phyloP scores from a whole-genome alignment of 2,329 filamentous ascomycete species.

The Metarhizium album region DNA sequence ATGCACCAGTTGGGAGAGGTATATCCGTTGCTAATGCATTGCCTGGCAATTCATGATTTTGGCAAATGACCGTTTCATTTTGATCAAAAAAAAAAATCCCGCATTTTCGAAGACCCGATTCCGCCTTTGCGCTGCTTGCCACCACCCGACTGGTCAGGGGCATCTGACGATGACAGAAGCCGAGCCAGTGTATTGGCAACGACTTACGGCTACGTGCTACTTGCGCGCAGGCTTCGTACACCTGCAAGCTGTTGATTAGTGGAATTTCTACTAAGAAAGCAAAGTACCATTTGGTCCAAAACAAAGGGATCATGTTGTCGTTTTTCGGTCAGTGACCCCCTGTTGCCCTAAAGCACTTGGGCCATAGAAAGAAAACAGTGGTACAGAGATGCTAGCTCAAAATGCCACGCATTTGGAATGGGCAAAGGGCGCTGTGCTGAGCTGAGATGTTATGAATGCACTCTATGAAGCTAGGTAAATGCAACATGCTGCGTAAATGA shows the following conservation, averaged over 20 bases:
- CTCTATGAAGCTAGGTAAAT: not conserved
- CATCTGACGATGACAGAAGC: not conserved
- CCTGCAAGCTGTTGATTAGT: not conserved
- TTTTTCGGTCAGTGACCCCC: not conserved
- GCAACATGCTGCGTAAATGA: not conserved
- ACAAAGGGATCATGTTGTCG: not conserved
- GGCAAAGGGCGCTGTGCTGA: not conserved
- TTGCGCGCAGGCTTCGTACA: too few species aligned
- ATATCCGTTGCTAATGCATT: conserved; percentile 32
- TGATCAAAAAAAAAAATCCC: too few species aligned
- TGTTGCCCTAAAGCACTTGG: not conserved
- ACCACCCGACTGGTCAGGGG: too few species aligned
- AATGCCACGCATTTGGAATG: not conserved
- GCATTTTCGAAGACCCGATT: too few species aligned
- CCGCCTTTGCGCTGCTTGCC: too few species aligned
- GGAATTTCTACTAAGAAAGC: not conserved
- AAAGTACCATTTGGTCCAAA: not conserved
- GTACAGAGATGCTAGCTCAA: not conserved
- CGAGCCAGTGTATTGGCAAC: not conserved
- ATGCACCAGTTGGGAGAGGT: conserved; percentile 41
- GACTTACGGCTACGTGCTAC: too few species aligned
- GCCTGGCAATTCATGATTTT: conserved; percentile 20
- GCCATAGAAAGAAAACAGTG: not conserved
- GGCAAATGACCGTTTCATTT: not conserved
- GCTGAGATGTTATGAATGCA: not conserved